Conservation (phyloP, 177 flowering plant genomes). For the Vitis hybrid region DNA sequence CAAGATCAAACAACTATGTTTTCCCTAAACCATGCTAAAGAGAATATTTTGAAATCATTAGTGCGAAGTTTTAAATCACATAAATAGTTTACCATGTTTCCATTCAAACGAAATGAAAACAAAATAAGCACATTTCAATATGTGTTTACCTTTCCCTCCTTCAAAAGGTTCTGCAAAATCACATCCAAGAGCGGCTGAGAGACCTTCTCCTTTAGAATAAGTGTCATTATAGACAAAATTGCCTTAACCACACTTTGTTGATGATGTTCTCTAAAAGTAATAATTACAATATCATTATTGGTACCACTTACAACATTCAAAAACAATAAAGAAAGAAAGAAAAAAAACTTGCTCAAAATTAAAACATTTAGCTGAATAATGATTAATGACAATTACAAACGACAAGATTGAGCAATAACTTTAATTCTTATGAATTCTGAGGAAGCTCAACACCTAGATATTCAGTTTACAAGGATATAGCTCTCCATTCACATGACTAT, state of each 20-base stretch:
- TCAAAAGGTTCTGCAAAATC: constrained; percentile 64
- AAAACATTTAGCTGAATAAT: no score
- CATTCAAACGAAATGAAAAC: background rate
- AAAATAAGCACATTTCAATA: background rate
- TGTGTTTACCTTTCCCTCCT: constrained; percentile 61
- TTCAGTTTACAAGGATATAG: no score
- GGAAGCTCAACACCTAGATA: no score
- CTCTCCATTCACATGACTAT: background rate
- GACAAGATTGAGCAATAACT: no score
- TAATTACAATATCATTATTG: background rate
- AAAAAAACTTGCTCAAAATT: background rate
- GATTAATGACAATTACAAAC: no score
- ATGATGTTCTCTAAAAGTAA: constrained; percentile 59
- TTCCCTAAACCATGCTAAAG: background rate
- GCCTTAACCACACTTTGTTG: constrained; percentile 54
- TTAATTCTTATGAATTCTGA: no score
- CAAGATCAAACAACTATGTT: background rate
- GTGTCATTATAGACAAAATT: constrained; percentile 65
- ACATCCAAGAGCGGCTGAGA: constrained; percentile 63
- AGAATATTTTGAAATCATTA: background rate
- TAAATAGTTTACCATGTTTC: background rate
- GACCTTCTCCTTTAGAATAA: constrained; percentile 66
- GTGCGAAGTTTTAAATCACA: background rate
- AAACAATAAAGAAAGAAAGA: background rate
- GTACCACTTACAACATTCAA: background rate